Conservation (phyloP, 129 eudicot species). For the Escallonia rubra region DNA sequence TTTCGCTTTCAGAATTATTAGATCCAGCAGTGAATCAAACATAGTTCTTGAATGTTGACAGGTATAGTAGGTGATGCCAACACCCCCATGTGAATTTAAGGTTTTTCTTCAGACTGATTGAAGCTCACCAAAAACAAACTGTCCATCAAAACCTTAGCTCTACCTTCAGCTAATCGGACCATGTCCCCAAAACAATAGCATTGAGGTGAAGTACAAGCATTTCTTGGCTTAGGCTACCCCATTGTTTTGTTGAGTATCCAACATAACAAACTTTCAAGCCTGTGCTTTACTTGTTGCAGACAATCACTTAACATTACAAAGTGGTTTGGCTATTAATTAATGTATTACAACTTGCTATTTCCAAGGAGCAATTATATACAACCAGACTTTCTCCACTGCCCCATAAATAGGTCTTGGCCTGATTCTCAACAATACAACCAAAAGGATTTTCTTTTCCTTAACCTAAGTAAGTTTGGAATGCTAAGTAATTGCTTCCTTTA, state of each 20-base stretch:
- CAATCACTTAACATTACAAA: not conserved
- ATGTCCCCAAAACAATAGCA: not conserved
- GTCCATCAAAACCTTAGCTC: too few species aligned
- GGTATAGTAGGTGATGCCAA: not conserved
- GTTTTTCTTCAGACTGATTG: not conserved
- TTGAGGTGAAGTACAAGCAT: slow-evolving; percentile 1
- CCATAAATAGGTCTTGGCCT: not conserved
- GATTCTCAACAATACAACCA: not conserved
- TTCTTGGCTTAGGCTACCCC: not conserved
- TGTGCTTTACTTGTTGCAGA: not conserved
- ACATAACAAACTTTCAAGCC: not conserved
- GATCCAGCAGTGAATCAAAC: slow-evolving; percentile 20
- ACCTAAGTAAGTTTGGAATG: slow-evolving; percentile 1
- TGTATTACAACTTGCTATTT: too few species aligned
- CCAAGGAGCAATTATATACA: too few species aligned
- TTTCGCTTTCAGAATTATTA: slow-evolving; percentile 45
- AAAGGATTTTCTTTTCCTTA: too few species aligned
- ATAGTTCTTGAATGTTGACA: not conserved
- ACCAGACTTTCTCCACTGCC: too few species aligned
- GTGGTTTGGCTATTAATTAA: too few species aligned
- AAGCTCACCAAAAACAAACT: not conserved
- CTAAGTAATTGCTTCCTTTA: too few species aligned
- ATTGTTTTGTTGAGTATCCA: not conserved
- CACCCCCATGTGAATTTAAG: not conserved
- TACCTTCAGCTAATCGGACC: too few species aligned